phyloP scores from a whole-genome alignment of 495 filamentous ascomycete genomes.

The Talaromyces thailandensis region DNA sequence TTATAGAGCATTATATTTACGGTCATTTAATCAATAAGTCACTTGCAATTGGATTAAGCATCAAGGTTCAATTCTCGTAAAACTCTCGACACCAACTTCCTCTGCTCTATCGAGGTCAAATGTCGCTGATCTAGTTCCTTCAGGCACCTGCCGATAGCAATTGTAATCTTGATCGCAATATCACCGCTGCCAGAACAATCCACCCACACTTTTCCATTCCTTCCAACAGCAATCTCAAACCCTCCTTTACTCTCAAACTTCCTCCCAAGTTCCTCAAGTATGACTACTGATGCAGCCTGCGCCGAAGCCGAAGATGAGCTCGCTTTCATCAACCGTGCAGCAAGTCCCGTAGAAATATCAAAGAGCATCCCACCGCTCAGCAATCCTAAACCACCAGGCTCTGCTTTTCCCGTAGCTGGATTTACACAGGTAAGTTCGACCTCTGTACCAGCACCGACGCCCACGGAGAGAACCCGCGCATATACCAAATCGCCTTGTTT shows the following conservation, averaged over 20 bases:
- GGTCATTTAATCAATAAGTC: not conserved
- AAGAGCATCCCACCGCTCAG: conserved; percentile 84
- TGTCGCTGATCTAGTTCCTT: conserved; percentile 62
- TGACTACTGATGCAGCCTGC: conserved; percentile 53
- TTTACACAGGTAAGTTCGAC: conserved; percentile 86
- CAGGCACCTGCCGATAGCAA: conserved; percentile 75
- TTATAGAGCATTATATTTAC: too few species aligned
- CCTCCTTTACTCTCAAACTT: conserved; percentile 50
- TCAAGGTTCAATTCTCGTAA: conserved; percentile 41
- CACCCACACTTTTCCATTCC: conserved; percentile 92
- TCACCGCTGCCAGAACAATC: conserved; percentile 54
- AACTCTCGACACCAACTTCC: conserved; percentile 65
- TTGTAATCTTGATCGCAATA: conserved; percentile 46
- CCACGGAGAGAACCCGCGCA: conserved; percentile 60
- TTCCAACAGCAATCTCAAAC: conserved; percentile 93
- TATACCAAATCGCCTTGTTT: conserved; percentile 70
- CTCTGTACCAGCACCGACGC: conserved; percentile 70
- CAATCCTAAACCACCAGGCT: conserved; percentile 79
- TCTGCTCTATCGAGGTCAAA: conserved; percentile 64
- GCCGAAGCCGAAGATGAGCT: conserved; percentile 48
- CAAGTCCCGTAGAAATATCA: conserved; percentile 68
- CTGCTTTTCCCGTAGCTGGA: conserved; percentile 74
- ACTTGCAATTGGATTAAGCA: conserved; percentile 10
- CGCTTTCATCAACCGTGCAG: conserved; percentile 55
- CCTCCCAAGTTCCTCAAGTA: conserved; percentile 77